These are phyloP conservation scores for Tricholomella constricta DNA, from an alignment of 768 basidiomycete genomes.

Conservation along the genomic window DNA sequence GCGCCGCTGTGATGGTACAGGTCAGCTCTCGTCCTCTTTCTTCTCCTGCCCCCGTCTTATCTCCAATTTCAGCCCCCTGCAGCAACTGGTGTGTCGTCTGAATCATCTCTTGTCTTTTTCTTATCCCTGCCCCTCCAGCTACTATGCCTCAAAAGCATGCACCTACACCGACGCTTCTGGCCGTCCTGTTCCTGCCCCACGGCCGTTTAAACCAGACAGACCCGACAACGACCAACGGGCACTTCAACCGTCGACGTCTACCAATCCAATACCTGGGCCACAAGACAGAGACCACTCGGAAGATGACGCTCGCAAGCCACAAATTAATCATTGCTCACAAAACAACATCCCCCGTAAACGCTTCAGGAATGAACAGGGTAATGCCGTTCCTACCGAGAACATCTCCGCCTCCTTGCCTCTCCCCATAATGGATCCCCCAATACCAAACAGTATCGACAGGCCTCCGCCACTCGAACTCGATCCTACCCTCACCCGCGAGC, in stretches of 20 bases:
- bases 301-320: conserved; percentile 41
- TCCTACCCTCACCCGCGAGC: conserved; percentile 65
- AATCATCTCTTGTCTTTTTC: conserved; percentile 1
- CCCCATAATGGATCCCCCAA: conserved; percentile 40
- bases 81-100: conserved; percentile 67
- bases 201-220: conserved; percentile 48
- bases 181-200: conserved; percentile 75
- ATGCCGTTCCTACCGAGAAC: conserved; percentile 39
- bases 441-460: conserved; percentile 41
- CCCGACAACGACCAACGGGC: conserved; percentile 24
- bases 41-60: conserved; percentile 14
- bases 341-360: conserved; percentile 44
- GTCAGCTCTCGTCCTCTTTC: conserved; percentile 39
- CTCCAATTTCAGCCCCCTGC: conserved; percentile 58
- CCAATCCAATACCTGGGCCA: conserved; percentile 28
- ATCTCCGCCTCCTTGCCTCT: conserved; percentile 28
- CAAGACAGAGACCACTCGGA: conserved; percentile 30
- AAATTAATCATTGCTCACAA: conserved; percentile 12
- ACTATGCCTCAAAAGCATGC: conserved; percentile 80
- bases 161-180: conserved; percentile 81
- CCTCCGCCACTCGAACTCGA: conserved; percentile 52
- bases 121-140: conserved; percentile 44
- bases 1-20: conserved; percentile 80
- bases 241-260: conserved; percentile 21
- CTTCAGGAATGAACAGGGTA: conserved; percentile 44